These are phyloP conservation scores for Leucoagaricus sp. DNA, from an alignment of 1,284 basidiomycete species.

Conservation along the genomic window DNA sequence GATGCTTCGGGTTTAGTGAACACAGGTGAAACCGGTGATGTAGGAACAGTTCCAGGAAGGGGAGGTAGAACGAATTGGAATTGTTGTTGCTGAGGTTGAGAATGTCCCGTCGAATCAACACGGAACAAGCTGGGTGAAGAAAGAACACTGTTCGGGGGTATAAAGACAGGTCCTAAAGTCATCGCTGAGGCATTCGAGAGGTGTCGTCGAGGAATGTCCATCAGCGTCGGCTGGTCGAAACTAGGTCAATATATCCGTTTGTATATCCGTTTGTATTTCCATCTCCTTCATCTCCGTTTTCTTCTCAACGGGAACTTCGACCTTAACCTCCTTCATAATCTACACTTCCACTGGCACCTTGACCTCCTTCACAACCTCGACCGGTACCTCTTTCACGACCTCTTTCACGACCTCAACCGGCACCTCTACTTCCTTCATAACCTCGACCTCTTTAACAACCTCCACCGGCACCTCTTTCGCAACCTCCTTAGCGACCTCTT, in stretches of 20 bases:
- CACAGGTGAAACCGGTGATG: conserved; percentile 22
- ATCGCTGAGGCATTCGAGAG: conserved; percentile 29
- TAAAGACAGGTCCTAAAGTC: conserved; percentile 26
- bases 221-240: conserved; percentile 5
- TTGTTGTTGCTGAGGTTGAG: no score
- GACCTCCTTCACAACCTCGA: conserved; percentile 13
- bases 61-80: conserved; percentile 69
- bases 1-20: conserved; percentile 21
- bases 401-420: conserved; percentile 26
- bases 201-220: background rate
- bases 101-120: conserved; percentile 48
- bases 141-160: conserved; percentile 25
- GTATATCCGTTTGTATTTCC: conserved; percentile 76
- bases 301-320: conserved; percentile 6
- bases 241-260: conserved; percentile 26
- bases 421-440: conserved; percentile 54
- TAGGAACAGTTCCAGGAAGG: conserved; percentile 2
- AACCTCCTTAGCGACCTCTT: no score
- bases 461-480: no score
- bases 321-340: background rate
- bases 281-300: conserved; percentile 68
- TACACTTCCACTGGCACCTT: no score
- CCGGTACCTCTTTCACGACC: conserved; percentile 3
- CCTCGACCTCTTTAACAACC: conserved; percentile 59
- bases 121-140: conserved; percentile 45